Evolutionary conservation across 2,329 filamentous ascomycete species (phyloP), one percentile per base, ranked within the genome.

Genomic region (Colletotrichum sp.): DNA sequence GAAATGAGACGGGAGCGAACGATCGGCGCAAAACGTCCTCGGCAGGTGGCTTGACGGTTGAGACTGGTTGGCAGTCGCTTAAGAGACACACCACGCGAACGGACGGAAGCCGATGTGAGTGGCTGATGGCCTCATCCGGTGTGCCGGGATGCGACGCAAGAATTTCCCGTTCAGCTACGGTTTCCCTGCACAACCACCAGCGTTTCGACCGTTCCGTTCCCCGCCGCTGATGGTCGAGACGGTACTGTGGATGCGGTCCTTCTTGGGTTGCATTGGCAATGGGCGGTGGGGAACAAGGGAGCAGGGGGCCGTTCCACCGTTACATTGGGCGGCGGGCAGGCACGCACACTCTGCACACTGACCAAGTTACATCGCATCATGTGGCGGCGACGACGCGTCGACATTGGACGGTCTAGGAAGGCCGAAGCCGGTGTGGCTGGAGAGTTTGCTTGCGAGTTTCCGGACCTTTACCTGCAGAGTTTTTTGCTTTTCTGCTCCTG

Each of bases 291-390:
- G 70, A n/a, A 27, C n/a, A n/a, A 76, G 55, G 61, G 44, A 52
- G 22, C n/a, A 52, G 44, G 34, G 74, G 70, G 19, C 69, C 70
- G 74, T 76, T 76, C 65, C 70, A 76, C 64, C 74, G 74, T 76
- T 76, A 39, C 74, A 74, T 74, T 65, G 66, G 70, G 59, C 74
- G 61, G 29, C 71, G 70, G 65, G 70, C 34, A 27, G 34, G 70
- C 44, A 61, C 32, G 30, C 71, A 63, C 71, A 57, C 57, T 27
- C 16, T 19, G 30, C 64, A 39, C 57, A 63, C 65, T 44, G 71
- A 61, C 34, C 62, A 64, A 52, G 72, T 72, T 71, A 63, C 72
- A 73, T 69, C 34, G 70, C 70, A 69, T 69, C 70, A 76, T 69
- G 74, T 73, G 74, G 70, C 70, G 70, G 64, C 19, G 16, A 15